These are phyloP conservation scores for Corchorus olitorius DNA, from an alignment of 345 rosid species.

Conservation along the genomic window DNA sequence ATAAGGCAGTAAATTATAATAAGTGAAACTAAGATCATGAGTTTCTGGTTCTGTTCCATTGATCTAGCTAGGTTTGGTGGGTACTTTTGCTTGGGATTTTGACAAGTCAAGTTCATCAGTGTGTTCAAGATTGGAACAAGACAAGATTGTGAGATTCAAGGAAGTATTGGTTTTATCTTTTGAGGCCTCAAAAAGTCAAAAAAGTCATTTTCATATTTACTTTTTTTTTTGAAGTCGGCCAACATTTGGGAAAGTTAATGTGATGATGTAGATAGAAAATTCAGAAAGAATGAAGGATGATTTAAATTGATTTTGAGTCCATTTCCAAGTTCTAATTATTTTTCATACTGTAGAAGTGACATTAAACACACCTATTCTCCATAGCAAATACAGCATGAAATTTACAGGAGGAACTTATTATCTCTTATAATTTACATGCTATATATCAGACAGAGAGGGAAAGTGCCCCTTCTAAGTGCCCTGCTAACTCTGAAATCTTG, in stretches of 20 bases:
- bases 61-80: neutral
- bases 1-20: neutral
- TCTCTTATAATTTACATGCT: neutral
- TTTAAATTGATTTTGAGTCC: too few relatives aligned
- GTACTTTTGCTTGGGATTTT: neutral
- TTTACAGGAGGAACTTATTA: neutral
- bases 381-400: neutral
- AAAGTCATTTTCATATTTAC: too few relatives aligned
- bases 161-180: neutral
- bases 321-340: too few relatives aligned
- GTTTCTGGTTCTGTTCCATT: neutral
- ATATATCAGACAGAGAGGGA: neutral
- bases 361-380: neutral
- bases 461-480: neutral
- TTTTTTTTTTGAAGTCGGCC: too few relatives aligned
- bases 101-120: neutral
- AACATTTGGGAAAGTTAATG: too few relatives aligned
- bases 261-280: too few relatives aligned
- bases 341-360: neutral
- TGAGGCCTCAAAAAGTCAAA: neutral
- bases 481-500: constrained; percentile 27
- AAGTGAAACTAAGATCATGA: constrained; percentile 5
- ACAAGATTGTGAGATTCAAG: neutral
- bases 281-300: too few relatives aligned
- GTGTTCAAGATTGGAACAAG: too few relatives aligned